Conservation (phyloP, 73 alveolate species). For the Blepharisma japonicum region DNA sequence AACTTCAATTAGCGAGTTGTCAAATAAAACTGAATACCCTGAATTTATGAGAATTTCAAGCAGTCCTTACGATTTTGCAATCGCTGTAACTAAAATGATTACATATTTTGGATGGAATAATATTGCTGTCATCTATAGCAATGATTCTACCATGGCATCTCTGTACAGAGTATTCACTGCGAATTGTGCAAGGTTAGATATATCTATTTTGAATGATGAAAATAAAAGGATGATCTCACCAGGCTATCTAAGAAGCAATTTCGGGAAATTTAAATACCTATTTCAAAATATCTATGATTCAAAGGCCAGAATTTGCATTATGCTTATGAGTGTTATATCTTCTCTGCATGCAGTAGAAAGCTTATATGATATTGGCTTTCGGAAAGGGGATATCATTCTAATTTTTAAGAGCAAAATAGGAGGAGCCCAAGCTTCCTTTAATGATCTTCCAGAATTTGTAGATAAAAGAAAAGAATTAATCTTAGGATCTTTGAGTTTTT, state of each 20-base stretch:
- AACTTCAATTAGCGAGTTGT: not conserved
- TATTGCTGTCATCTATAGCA: no score
- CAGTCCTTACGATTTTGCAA: not conserved
- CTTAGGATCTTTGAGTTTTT: not conserved
- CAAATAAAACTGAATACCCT: not conserved
- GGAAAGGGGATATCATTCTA: not conserved
- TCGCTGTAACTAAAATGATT: not conserved
- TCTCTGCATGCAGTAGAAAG: not conserved
- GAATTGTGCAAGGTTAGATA: not conserved
- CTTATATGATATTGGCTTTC: not conserved
- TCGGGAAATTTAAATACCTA: not conserved
- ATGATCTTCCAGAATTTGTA: not conserved
- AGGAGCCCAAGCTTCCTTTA: not conserved
- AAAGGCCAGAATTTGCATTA: not conserved
- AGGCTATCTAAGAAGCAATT: not conserved
- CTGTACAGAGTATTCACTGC: not conserved
- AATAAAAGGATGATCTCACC: not conserved
- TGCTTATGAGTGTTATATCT: not conserved
- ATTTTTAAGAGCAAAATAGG: not conserved
- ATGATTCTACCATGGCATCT: not conserved
- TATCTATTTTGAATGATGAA: not conserved
- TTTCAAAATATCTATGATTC: not conserved
- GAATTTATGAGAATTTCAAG: not conserved
- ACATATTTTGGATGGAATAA: not conserved
- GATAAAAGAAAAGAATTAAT: conserved; percentile 14